These are phyloP conservation scores for Nannochloropsis gaditana DNA, from an alignment of 108 stramenopile genomes.

Conservation along the genomic window DNA sequence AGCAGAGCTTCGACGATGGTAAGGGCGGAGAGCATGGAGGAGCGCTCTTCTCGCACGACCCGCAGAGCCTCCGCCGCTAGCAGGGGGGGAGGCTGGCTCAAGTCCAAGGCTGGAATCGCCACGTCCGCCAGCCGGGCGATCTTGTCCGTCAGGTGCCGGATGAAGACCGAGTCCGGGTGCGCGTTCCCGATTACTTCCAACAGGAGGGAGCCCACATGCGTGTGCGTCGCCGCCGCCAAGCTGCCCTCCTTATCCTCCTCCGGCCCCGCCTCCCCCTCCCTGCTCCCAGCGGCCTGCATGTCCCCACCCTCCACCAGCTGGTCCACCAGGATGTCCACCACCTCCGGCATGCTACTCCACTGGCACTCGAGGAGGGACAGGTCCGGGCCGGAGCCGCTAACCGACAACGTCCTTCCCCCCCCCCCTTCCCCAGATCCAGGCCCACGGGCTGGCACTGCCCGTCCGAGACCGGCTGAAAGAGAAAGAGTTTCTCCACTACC, in stretches of 20 bases:
- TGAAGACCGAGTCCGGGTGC: slow-evolving; percentile 43
- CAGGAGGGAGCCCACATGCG: slow-evolving; percentile 31
- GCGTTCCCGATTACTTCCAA: slow-evolving; percentile 43
- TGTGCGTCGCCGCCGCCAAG: slow-evolving; percentile 27
- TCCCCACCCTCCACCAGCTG: slow-evolving; percentile 11
- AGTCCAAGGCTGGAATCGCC: not conserved
- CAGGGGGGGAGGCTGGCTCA: not conserved
- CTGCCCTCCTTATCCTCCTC: not conserved
- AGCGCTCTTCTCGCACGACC: not conserved
- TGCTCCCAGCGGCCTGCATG: not conserved
- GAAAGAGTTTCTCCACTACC: slow-evolving; percentile 67
- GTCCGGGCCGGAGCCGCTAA: not conserved
- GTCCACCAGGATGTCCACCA: slow-evolving; percentile 26
- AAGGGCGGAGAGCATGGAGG: slow-evolving; percentile 1
- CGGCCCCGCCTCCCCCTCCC: slow-evolving; percentile 20
- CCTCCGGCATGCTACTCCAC: slow-evolving; percentile 32
- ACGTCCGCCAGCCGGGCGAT: not conserved
- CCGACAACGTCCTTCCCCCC: slow-evolving; percentile 5
- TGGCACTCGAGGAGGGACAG: slow-evolving; percentile 25
- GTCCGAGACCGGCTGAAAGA: not conserved
- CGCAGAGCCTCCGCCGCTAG: not conserved
- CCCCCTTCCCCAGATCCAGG: slow-evolving; percentile 23
- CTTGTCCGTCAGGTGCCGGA: slow-evolving; percentile 25
- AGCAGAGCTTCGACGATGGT: not conserved
- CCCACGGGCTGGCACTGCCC: slow-evolving; percentile 21